A percentile compares a stretch with the other conserved stretches of the same genome.
Evolutionary conservation across 1,139 yeast genomes (phyloP).

Genomic region (Trichomonascaceae sp.): DNA sequence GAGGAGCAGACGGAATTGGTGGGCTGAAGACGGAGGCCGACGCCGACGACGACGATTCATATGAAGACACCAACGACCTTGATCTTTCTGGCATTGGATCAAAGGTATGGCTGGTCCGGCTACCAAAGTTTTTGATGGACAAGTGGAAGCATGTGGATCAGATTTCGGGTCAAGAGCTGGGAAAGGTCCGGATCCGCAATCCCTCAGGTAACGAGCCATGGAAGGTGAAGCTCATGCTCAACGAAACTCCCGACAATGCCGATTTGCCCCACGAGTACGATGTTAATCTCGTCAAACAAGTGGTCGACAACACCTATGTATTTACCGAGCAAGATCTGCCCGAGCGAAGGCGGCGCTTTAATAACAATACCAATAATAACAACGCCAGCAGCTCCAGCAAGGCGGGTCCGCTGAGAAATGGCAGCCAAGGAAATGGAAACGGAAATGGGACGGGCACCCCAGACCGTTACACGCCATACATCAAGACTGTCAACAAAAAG

Average conservation of each 20-base stretch:
- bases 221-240: conserved; percentile 27
- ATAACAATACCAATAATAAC: conserved; percentile 19
- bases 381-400: conserved; percentile 1
- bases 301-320: conserved; percentile 71
- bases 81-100: conserved; percentile 25
- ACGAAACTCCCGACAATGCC: conserved; percentile 28
- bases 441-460: conserved; percentile 11
- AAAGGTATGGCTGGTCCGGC: conserved; percentile 83
- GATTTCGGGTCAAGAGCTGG: conserved; percentile 58
- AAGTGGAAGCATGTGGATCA: conserved; percentile 58
- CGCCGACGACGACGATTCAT: conserved; percentile 24
- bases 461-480: conserved; percentile 16
- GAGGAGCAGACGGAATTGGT: conserved; percentile 8
- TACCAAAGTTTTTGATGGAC: conserved; percentile 78
- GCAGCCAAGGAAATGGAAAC: background rate
- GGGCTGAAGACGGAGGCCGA: conserved; percentile 12
- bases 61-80: conserved; percentile 30
- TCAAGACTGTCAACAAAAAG: conserved; percentile 34
- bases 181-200: conserved; percentile 61
- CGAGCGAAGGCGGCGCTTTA: conserved; percentile 34
- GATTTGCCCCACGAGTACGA: conserved; percentile 79
- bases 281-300: conserved; percentile 59
- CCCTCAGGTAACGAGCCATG: conserved; percentile 22
- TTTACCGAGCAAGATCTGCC: conserved; percentile 79
- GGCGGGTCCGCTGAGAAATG: conserved; percentile 4